Conservation (phyloP, 2,329 filamentous ascomycete genomes). For the Ophiostoma ulmi region DNA sequence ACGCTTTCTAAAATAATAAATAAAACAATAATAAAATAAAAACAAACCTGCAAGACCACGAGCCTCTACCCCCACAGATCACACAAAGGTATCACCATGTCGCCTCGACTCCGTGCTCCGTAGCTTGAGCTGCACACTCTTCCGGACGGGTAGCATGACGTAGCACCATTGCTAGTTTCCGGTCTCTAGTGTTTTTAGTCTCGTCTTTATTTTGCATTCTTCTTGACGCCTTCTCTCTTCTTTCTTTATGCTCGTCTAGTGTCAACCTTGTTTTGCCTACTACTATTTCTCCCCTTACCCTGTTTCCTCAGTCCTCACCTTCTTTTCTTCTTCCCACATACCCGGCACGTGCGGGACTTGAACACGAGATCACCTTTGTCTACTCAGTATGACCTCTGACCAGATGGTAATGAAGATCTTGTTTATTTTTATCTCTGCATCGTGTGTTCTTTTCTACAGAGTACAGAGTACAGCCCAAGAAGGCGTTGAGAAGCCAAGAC, state of each 20-base stretch:
- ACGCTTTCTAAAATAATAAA: background rate
- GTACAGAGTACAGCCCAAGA: background rate
- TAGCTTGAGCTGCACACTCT: background rate
- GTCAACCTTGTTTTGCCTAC: background rate
- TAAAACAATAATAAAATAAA: background rate
- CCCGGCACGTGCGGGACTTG: slow-evolving; percentile 9
- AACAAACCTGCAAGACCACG: background rate
- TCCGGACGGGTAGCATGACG: slow-evolving; percentile 5
- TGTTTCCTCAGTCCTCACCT: background rate
- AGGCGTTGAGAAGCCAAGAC: background rate
- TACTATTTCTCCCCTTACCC: background rate
- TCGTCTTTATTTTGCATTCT: background rate
- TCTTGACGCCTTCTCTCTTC: background rate
- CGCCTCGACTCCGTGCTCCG: background rate
- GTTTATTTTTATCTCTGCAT: slow-evolving; percentile 1
- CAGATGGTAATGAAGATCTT: background rate
- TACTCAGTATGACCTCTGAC: background rate
- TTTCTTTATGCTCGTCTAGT: background rate
- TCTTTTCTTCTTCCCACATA: background rate
- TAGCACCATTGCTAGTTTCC: slow-evolving; percentile 9
- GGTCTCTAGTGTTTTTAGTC: background rate
- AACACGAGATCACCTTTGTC: slow-evolving; percentile 11
- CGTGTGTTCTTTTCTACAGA: background rate
- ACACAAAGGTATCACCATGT: background rate
- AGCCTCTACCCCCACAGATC: background rate